Evolutionary conservation across 495 filamentous ascomycete species (phyloP).

Genomic region (Pyronema omphalodes): DNA sequence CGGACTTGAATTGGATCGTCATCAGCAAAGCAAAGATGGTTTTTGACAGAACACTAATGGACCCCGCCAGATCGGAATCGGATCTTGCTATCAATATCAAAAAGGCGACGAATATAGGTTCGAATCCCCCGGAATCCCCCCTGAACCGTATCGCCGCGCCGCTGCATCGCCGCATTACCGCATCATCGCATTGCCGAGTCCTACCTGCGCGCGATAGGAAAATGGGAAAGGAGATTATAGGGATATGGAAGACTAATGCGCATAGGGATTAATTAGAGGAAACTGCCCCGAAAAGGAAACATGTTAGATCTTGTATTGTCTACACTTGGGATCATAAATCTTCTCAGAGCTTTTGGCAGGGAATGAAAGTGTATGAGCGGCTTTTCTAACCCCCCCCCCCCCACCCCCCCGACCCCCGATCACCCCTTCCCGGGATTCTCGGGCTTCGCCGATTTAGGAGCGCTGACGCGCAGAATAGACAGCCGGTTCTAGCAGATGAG

Average conservation of each 20-base stretch:
- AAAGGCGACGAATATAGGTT: constrained; percentile 82
- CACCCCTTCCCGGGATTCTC: not conserved
- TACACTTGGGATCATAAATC: constrained; percentile 99
- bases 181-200: too few relatives aligned
- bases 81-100: constrained; percentile 89
- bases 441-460: too few relatives aligned
- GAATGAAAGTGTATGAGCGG: constrained; percentile 80
- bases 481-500: constrained; percentile 89
- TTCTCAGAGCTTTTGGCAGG: constrained; percentile 86
- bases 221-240: not conserved
- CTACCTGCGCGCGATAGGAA: not conserved
- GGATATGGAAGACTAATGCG: not conserved
- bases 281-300: constrained; percentile 91
- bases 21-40: not conserved
- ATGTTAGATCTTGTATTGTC: constrained; percentile 94
- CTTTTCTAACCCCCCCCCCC: too few relatives aligned
- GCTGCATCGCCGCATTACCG: too few relatives aligned
- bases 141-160: not conserved
- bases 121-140: constrained; percentile 8
- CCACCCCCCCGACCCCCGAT: too few relatives aligned
- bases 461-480: constrained; percentile 31
- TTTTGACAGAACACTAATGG: too few relatives aligned
- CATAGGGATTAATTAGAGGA: constrained; percentile 42
- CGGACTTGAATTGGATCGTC: not conserved
- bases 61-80: constrained; percentile 52